These are phyloP conservation scores for Catharanthus roseus DNA, from an alignment of 257 asterid species.

Conservation along the genomic window DNA sequence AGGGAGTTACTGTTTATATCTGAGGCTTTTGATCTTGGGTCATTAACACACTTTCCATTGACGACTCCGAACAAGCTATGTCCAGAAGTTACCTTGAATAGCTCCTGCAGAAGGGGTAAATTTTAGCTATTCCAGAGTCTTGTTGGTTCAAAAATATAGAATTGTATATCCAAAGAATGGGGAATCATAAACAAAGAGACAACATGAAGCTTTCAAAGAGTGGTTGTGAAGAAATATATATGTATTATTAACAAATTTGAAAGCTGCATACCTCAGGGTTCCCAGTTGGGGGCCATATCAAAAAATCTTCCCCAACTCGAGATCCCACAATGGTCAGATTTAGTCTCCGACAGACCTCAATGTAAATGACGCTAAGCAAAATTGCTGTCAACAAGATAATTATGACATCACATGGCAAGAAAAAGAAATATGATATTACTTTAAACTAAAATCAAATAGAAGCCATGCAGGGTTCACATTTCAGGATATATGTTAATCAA, in stretches of 20 bases:
- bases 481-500: constrained; percentile 3
- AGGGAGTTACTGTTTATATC: constrained; percentile 81
- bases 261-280: constrained; percentile 75
- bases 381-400: constrained; percentile 50
- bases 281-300: constrained; percentile 92
- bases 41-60: constrained; percentile 88
- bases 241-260: neutral
- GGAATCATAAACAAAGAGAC: neutral
- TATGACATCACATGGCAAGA: constrained; percentile 12
- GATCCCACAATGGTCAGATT: constrained; percentile 89
- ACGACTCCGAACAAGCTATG: constrained; percentile 74
- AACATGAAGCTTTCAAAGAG: constrained; percentile 1
- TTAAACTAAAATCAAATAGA: neutral
- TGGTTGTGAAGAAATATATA: neutral
- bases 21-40: constrained; percentile 85
- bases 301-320: constrained; percentile 96
- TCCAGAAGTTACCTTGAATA: constrained; percentile 79
- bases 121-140: too few relatives aligned
- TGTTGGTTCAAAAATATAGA: too few relatives aligned
- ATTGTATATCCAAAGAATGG: constrained; percentile 7
- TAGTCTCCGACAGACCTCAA: constrained; percentile 92
- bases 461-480: neutral
- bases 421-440: constrained; percentile 5
- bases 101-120: constrained; percentile 45
- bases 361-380: constrained; percentile 84